Evolutionary conservation across 352 stramenopile genomes (phyloP).

Genomic region (Phytophthora macrochlamydospora): DNA sequence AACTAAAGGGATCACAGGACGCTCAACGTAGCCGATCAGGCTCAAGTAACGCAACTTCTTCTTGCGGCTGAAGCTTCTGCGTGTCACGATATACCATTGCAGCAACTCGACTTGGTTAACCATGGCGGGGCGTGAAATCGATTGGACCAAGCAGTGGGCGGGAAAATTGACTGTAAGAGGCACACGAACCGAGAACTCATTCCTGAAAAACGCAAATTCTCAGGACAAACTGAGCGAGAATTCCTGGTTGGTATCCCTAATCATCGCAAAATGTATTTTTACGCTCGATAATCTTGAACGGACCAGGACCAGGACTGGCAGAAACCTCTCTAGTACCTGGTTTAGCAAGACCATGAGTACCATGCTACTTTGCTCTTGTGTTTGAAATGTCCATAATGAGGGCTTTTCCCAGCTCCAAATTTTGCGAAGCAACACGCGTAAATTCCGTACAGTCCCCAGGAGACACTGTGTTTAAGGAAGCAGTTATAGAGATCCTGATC

Average conservation of each 20-base stretch:
- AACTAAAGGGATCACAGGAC: background rate
- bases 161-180: background rate
- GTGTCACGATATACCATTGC: conserved; percentile 3
- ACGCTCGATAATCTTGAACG: background rate
- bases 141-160: background rate
- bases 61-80: conserved; percentile 8
- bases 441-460: too few relatives aligned
- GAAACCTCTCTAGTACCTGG: background rate
- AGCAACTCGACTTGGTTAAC: background rate
- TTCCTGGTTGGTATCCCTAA: background rate
- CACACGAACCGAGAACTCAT: background rate
- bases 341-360: too few relatives aligned
- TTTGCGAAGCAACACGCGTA: too few relatives aligned
- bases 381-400: too few relatives aligned
- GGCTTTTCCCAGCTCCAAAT: too few relatives aligned
- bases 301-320: background rate
- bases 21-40: conserved; percentile 3
- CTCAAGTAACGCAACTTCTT: conserved; percentile 5
- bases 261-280: background rate
- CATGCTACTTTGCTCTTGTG: too few relatives aligned
- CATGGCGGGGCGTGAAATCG: background rate
- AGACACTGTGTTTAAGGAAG: too few relatives aligned
- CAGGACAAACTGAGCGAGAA: background rate
- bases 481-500: too few relatives aligned
- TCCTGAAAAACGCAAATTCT: background rate